A percentile compares a stretch with the other conserved stretches of the same genome.
Evolutionary conservation across 352 stramenopile species (phyloP).

Genomic region (Pythium aristosporum): DNA sequence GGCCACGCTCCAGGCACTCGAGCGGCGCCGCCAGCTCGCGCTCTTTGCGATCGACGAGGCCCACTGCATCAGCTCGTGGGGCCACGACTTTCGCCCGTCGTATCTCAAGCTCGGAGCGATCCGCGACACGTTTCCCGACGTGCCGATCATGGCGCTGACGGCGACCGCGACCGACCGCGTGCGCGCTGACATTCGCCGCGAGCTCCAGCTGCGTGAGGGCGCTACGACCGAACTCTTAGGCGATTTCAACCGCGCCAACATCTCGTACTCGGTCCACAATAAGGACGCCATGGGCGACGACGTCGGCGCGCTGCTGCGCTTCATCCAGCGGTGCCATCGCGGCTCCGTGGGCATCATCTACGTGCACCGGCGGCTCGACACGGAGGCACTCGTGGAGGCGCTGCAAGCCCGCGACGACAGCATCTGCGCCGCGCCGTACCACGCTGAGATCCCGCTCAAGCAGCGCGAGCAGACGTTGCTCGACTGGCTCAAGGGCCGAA

Average conservation of each 20-base stretch:
- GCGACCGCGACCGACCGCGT: constrained; percentile 81
- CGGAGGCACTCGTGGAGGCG: constrained; percentile 39
- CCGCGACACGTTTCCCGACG: constrained; percentile 30
- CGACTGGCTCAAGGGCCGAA: constrained; percentile 41
- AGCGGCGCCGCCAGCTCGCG: constrained; percentile 28
- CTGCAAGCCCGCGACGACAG: constrained; percentile 29
- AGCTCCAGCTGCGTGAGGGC: constrained; percentile 34
- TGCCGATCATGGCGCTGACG: constrained; percentile 86
- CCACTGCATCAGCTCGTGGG: constrained; percentile 92
- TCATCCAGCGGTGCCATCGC: constrained; percentile 38
- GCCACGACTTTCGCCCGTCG: constrained; percentile 84
- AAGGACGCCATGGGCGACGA: constrained; percentile 51
- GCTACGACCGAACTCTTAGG: constrained; percentile 41
- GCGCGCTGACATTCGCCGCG: constrained; percentile 54
- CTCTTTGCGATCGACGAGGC: constrained; percentile 89
- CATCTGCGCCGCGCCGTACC: constrained; percentile 43
- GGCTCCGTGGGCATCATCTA: constrained; percentile 44
- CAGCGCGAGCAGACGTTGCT: constrained; percentile 43
- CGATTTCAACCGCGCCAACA: constrained; percentile 64
- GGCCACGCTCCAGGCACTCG: constrained; percentile 33
- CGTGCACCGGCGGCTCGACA: constrained; percentile 57
- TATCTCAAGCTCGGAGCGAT: constrained; percentile 50
- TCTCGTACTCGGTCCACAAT: constrained; percentile 51
- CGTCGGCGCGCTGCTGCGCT: constrained; percentile 35
- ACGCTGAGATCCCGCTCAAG: constrained; percentile 47